Conservation (phyloP, 75 land plant species). For the Chamaecyparis obtusa region DNA sequence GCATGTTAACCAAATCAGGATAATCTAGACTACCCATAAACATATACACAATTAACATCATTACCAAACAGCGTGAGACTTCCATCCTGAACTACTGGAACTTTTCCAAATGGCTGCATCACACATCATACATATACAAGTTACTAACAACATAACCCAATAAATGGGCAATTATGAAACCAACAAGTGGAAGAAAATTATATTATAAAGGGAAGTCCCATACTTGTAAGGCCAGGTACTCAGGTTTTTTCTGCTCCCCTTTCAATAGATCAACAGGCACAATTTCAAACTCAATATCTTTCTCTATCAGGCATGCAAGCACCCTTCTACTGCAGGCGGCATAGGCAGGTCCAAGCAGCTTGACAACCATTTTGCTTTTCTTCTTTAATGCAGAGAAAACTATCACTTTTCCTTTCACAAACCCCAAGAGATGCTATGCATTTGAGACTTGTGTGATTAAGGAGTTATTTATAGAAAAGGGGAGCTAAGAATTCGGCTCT, state of each 20-base stretch:
- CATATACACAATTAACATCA: neutral
- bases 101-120: constrained; percentile 56
- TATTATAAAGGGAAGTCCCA: neutral
- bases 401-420: no score
- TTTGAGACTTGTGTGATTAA: no score
- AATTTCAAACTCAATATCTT: constrained; percentile 46
- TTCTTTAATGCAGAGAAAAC: no score
- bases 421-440: no score
- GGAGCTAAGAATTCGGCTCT: no score
- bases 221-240: constrained; percentile 48
- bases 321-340: constrained; percentile 61
- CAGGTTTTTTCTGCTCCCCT: constrained; percentile 48
- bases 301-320: constrained; percentile 49
- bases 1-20: neutral
- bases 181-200: no score
- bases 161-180: no score
- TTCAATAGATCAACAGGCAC: constrained; percentile 32
- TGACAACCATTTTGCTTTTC: constrained; percentile 34
- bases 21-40: neutral
- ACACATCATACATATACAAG: neutral
- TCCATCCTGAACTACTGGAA: constrained; percentile 54
- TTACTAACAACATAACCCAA: no score
- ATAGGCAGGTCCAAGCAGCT: constrained; percentile 42
- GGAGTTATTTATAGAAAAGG: no score
- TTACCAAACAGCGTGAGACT: constrained; percentile 55